Evolutionary conservation across 306 rosid species (phyloP).

Genomic region (Prunus mongolica): DNA sequence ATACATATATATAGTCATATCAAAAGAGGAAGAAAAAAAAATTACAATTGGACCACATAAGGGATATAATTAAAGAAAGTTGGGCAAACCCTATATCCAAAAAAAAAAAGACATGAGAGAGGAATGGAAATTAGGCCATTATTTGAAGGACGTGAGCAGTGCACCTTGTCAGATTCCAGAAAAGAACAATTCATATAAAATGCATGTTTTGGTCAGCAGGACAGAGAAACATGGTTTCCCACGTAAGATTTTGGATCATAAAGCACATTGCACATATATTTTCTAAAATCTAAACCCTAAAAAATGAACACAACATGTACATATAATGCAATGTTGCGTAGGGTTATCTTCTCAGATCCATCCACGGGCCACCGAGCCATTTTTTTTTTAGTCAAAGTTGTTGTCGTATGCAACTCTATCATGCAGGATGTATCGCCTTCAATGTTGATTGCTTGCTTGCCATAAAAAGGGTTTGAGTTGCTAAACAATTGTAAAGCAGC

Average conservation of each 20-base stretch:
- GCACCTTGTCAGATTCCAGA: neutral
- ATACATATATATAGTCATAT: neutral
- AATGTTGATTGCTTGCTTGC: neutral
- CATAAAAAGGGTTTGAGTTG: neutral
- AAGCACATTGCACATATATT: neutral
- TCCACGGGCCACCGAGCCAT: neutral
- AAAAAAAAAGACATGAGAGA: neutral
- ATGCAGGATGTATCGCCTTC: no score
- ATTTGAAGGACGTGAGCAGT: neutral
- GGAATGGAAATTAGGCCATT: neutral
- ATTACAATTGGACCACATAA: neutral
- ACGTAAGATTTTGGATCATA: neutral
- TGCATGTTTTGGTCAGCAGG: neutral
- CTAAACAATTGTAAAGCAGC: neutral
- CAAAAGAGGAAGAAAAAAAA: neutral
- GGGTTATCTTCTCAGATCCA: neutral
- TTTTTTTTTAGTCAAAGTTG: neutral
- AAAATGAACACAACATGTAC: neutral
- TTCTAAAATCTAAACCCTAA: neutral
- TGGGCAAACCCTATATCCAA: neutral
- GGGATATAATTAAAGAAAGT: neutral
- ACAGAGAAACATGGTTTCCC: neutral
- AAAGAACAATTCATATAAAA: neutral
- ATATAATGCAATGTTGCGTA: slow-evolving; percentile 2
- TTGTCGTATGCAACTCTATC: neutral